Percentiles rank a stretch among this genome's conserved stretches.
These are phyloP conservation scores for Nannochloropsis gaditana DNA, from an alignment of 108 stramenopile species.

Conservation along the genomic window DNA sequence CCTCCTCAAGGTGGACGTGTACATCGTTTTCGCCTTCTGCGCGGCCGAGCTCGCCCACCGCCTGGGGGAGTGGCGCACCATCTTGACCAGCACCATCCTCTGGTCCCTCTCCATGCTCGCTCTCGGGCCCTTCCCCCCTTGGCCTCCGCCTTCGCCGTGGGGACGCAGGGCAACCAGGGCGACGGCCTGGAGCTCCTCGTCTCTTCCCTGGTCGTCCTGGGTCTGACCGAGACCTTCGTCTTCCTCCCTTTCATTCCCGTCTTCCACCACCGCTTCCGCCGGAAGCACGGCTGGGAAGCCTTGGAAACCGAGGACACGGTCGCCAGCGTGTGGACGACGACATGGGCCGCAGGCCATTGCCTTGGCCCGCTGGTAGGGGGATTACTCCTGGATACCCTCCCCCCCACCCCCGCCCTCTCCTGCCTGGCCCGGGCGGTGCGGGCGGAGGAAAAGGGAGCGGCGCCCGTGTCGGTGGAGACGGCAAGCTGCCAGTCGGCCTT, in stretches of 20 bases:
- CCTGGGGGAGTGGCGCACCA: not conserved
- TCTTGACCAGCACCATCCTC: not conserved
- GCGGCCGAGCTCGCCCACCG: constrained; percentile 7
- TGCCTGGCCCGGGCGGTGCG: not conserved
- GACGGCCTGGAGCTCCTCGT: not conserved
- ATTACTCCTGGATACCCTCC: not conserved
- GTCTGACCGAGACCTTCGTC: not conserved
- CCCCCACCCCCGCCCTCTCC: not conserved
- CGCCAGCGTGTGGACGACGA: not conserved
- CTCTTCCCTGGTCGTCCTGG: not conserved
- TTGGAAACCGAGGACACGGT: not conserved
- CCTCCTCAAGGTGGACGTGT: not conserved
- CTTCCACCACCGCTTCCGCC: not conserved
- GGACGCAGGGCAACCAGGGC: not conserved
- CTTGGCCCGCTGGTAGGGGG: not conserved
- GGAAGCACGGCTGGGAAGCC: not conserved
- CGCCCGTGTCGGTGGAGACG: not conserved
- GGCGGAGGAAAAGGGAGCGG: not conserved
- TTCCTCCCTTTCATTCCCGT: not conserved
- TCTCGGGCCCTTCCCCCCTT: not conserved
- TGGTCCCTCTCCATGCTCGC: not conserved
- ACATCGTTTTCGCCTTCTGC: constrained; percentile 8
- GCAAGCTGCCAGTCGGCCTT: not conserved
- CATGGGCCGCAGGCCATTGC: not conserved
- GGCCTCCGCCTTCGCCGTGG: not conserved